Evolutionary conservation across 768 basidiomycete genomes (phyloP).

Genomic region (Leccinum uliginosum): DNA sequence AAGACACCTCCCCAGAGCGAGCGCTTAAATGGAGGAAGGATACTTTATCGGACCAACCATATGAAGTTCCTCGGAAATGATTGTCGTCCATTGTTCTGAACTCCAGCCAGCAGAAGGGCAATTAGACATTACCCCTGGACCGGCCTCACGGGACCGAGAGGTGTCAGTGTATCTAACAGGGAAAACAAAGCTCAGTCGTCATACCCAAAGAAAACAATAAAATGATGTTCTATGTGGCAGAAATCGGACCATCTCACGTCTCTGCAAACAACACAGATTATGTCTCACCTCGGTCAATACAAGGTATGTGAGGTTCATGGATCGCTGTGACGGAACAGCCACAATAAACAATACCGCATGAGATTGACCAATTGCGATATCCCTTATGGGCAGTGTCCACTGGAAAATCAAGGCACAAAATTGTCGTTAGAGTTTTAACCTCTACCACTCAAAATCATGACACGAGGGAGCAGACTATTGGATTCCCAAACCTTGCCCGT

Average conservation of each 20-base stretch:
- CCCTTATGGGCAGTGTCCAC: background rate
- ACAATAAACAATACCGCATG: conserved; percentile 10
- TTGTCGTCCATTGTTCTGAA: conserved; percentile 22
- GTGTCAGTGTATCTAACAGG: conserved; percentile 3
- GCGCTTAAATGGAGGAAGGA: conserved; percentile 19
- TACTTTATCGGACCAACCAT: conserved; percentile 9
- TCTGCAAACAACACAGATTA: conserved; percentile 14
- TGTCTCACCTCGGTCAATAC: conserved; percentile 33
- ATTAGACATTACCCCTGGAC: conserved; percentile 2
- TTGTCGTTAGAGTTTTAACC: background rate
- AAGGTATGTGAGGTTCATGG: conserved; percentile 10
- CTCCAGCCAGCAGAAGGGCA: background rate
- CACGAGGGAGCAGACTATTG: conserved; percentile 14
- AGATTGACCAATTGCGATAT: background rate
- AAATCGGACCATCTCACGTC: conserved; percentile 6
- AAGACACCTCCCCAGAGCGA: background rate
- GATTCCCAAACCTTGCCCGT: conserved; percentile 69
- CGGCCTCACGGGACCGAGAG: conserved; percentile 9
- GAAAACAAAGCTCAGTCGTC: conserved; percentile 22
- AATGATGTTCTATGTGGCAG: background rate
- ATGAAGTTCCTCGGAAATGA: conserved; percentile 8
- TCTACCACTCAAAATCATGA: background rate
- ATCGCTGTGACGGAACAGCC: conserved; percentile 12
- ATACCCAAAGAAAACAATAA: conserved; percentile 23
- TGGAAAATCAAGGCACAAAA: conserved; percentile 5